Evolutionary conservation across 129 eudicot genomes (phyloP).

Genomic region (Pulicaria dysenterica): DNA sequence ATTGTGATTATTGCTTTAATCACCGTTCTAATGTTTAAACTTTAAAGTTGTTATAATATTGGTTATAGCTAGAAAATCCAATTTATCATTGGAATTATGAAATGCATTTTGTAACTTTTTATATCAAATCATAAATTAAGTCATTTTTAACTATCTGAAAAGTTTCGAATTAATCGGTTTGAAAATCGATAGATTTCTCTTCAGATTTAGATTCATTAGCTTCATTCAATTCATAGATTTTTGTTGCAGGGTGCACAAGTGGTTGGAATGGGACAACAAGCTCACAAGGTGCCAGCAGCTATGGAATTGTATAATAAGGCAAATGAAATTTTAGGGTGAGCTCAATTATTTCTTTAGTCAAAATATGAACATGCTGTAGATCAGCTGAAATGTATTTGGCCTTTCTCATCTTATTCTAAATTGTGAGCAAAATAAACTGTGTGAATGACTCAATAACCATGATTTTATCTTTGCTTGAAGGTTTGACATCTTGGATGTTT

Average conservation of each 20-base stretch:
- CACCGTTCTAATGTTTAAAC: too few relatives aligned
- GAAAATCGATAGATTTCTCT: background rate
- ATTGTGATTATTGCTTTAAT: too few relatives aligned
- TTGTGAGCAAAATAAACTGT: background rate
- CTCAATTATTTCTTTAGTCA: background rate
- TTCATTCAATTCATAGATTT: background rate
- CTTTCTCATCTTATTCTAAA: background rate
- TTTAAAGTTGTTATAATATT: too few relatives aligned
- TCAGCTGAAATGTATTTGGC: constrained; percentile 3
- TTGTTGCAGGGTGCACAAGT: constrained; percentile 90
- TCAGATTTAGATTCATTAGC: background rate
- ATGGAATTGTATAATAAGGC: constrained; percentile 81
- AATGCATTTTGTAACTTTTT: too few relatives aligned
- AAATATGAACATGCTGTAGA: background rate
- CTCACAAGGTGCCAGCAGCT: constrained; percentile 93
- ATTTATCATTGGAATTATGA: too few relatives aligned
- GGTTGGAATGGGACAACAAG: constrained; percentile 95
- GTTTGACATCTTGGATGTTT: constrained; percentile 90
- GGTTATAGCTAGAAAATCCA: too few relatives aligned
- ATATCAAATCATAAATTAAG: too few relatives aligned
- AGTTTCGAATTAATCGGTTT: background rate
- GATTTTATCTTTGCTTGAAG: constrained; percentile 41
- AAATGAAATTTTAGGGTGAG: constrained; percentile 84
- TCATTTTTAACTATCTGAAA: background rate
- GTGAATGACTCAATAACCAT: background rate